phyloP scores from a whole-genome alignment of 1,284 basidiomycete genomes.

The Boletus hoseneyae region DNA sequence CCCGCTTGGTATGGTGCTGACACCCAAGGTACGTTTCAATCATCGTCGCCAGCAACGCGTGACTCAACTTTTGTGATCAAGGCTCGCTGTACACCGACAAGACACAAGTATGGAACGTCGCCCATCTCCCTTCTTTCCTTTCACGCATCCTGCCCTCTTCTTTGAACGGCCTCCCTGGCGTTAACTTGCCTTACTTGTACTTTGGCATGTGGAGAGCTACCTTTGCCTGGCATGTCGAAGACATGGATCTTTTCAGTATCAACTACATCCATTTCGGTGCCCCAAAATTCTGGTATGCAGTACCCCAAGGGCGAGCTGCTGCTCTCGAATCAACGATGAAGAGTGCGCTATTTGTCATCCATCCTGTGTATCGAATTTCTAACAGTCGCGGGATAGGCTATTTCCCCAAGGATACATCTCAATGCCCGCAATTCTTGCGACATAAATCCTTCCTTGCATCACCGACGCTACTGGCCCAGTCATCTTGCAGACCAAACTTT shows the following conservation, averaged over 20 bases:
- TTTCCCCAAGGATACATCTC: conserved; percentile 81
- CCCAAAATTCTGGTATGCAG: conserved; percentile 95
- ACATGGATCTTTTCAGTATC: conserved; percentile 97
- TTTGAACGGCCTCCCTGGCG: conserved; percentile 80
- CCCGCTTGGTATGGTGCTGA: conserved; percentile 97
- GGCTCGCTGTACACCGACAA: conserved; percentile 85
- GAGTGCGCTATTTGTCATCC: conserved; percentile 43
- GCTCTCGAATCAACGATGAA: conserved; percentile 82
- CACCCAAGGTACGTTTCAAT: conserved; percentile 66
- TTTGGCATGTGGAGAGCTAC: conserved; percentile 99
- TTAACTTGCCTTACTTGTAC: conserved; percentile 97
- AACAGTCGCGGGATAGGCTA: conserved; percentile 51
- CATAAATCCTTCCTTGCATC: conserved; percentile 97
- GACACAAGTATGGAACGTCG: conserved; percentile 91
- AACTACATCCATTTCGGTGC: conserved; percentile 99
- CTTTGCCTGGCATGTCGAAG: conserved; percentile 98
- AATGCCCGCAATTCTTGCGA: conserved; percentile 91
- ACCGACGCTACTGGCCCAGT: conserved; percentile 76
- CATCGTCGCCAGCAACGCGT: background rate
- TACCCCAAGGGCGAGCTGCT: conserved; percentile 81
- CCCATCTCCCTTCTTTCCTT: conserved; percentile 83
- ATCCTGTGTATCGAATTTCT: background rate
- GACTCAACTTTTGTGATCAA: conserved; percentile 23
- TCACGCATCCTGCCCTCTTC: conserved; percentile 72
- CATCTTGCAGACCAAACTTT: conserved; percentile 82